Conservation (phyloP, 192 early-diverging fungal genomes). For the Mortierella claussenii region DNA sequence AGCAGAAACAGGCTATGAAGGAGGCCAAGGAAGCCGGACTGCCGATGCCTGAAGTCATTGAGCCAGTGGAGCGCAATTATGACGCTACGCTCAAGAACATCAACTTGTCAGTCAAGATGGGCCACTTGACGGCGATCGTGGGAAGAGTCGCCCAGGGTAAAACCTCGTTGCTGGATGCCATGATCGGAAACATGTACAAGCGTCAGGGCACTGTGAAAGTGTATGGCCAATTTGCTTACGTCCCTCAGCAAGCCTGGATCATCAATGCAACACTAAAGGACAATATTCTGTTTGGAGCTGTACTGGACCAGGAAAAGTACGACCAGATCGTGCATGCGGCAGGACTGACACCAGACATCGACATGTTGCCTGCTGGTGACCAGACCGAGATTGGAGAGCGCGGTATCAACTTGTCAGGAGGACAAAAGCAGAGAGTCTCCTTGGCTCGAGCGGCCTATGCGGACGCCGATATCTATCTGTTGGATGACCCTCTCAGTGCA, state of each 20-base stretch:
- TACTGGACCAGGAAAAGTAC: conserved; percentile 73
- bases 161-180: conserved; percentile 53
- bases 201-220: conserved; percentile 68
- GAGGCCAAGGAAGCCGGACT: conserved; percentile 22
- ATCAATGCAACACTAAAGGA: conserved; percentile 91
- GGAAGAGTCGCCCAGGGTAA: conserved; percentile 58
- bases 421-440: conserved; percentile 88
- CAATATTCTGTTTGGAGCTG: conserved; percentile 88
- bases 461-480: conserved; percentile 78
- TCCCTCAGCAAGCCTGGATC: conserved; percentile 78
- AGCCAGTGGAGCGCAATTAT: conserved; percentile 8
- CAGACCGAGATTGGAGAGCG: conserved; percentile 56
- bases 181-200: conserved; percentile 90
- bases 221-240: conserved; percentile 73
- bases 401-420: conserved; percentile 68
- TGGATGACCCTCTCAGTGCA: conserved; percentile 90
- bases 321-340: conserved; percentile 17
- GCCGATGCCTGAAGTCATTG: neutral
- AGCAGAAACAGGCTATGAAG: conserved; percentile 6
- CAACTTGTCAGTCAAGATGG: conserved; percentile 21
- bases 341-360: conserved; percentile 19
- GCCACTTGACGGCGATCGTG: conserved; percentile 35
- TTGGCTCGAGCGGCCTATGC: conserved; percentile 86
- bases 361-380: conserved; percentile 45
- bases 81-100: conserved; percentile 29